A percentile compares a stretch with the other conserved stretches of the same genome.
Evolutionary conservation across 202 grass and related monocot species (phyloP).

Genomic region (Panicum hallii): DNA sequence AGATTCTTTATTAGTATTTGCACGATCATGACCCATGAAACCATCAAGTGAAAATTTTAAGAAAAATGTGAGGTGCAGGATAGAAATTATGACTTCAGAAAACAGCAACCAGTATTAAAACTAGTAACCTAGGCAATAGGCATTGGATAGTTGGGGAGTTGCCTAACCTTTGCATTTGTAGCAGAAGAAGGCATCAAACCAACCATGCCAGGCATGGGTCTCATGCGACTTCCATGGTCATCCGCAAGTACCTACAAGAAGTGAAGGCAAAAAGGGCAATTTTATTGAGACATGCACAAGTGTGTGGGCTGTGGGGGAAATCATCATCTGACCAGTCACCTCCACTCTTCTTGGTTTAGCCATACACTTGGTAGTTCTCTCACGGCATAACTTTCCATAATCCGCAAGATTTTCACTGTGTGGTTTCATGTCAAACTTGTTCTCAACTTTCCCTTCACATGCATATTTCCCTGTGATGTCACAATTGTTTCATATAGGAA

Average conservation of each 20-base stretch:
- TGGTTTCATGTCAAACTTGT: conserved; percentile 94
- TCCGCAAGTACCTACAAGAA: conserved; percentile 67
- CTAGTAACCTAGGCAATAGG: not conserved
- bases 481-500: conserved; percentile 20
- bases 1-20: no score
- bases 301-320: not conserved
- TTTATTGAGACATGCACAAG: conserved; percentile 1
- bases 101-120: conserved; percentile 10
- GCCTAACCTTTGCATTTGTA: conserved; percentile 66
- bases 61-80: conserved; percentile 5
- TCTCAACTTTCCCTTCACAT: conserved; percentile 77
- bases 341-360: conserved; percentile 80
- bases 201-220: conserved; percentile 73
- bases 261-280: conserved; percentile 15
- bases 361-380: conserved; percentile 78
- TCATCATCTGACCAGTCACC: conserved; percentile 39
- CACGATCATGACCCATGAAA: not conserved
- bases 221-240: conserved; percentile 76
- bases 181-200: conserved; percentile 54
- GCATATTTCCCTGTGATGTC: conserved; percentile 64
- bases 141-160: not conserved
- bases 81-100: conserved; percentile 20
- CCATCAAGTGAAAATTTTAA: not conserved
- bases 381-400: conserved; percentile 89
- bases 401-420: conserved; percentile 85